Evolutionary conservation across 179 eudicot genomes (phyloP).

Genomic region (Carnegiea gigantea): DNA sequence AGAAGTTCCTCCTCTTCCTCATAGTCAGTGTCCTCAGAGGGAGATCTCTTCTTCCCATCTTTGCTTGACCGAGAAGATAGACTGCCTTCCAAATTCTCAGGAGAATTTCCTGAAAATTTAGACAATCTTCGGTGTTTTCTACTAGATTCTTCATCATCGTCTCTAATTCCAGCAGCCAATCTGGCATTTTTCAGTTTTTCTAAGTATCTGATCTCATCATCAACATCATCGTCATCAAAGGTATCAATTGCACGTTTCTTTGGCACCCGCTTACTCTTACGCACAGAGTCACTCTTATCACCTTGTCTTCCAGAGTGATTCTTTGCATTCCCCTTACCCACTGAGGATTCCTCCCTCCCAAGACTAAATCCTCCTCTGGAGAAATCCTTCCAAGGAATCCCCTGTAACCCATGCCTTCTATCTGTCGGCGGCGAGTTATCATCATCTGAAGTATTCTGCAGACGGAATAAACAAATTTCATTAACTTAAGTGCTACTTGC

Average conservation of each 20-base stretch:
- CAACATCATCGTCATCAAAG: constrained; percentile 82
- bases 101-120: constrained; percentile 38
- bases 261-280: constrained; percentile 67
- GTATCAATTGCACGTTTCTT: constrained; percentile 65
- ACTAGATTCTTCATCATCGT: constrained; percentile 53
- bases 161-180: constrained; percentile 40
- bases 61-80: constrained; percentile 32
- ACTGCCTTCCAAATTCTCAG: constrained; percentile 34
- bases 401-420: constrained; percentile 56
- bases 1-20: constrained; percentile 55
- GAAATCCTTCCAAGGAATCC: constrained; percentile 82
- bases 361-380: constrained; percentile 53
- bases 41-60: constrained; percentile 54
- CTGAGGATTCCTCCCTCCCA: constrained; percentile 49
- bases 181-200: constrained; percentile 74
- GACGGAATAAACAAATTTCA: background rate
- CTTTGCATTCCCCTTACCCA: constrained; percentile 43
- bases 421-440: constrained; percentile 38
- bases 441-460: constrained; percentile 56
- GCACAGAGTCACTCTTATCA: constrained; percentile 54
- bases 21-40: constrained; percentile 62
- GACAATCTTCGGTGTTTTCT: constrained; percentile 53
- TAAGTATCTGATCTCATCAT: constrained; percentile 86
- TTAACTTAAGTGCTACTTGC: constrained; percentile 11
- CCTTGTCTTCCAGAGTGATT: constrained; percentile 45